Base-by-base conservation (phyloP, 805 yeast genomes). In the Scheffersomyces lignosus region DNA sequence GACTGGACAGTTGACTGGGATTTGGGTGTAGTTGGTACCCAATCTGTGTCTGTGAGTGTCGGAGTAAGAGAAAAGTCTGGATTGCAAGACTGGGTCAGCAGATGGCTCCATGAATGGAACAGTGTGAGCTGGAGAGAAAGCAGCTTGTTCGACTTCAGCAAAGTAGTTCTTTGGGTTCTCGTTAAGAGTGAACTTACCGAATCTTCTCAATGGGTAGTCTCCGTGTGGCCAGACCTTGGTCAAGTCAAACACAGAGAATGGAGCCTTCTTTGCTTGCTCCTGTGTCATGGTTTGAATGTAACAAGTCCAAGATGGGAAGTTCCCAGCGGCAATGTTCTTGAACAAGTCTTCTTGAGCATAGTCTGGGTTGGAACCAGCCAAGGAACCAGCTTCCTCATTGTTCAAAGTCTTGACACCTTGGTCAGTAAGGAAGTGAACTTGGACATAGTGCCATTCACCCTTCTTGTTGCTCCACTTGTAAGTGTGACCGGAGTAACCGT, bases 251-350 rank as follows among this genome's bases (percentile, higher is more conserved):
- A 89, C 90, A 4, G 91, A 83, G 66, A 84, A 87, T 57, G 83
- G 83, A 33, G 77, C 77, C 43, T 78, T 64, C 62, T 82, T 75
- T 42, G 95, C 88, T 64, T 88, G 81, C 51, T 80, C 86, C 43
- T 78, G 77, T 24, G 95, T 84, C 96, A 88, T 88, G 30, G 87
- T 77, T 71, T 88, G 96, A 36, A 88, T 66, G 64, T 83, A 87
- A 44, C 78, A 79, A 25, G 90, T 86, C 96, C 96, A 88, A 2
- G 87, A 74, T 47, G 96, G 96, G 54, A 51, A 58, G 43, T 87
- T 83, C 38, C 91, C 93, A 42, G 75, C 74, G 52, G 83, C 88
- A 60, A 88, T 88, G 44, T 84, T 72, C 47, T 81, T 77, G 66
- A 81, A 87, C 58, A 88, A 72, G 59, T 88, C 96, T 64, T 80